Evolutionary conservation across 2,329 filamentous ascomycete genomes (phyloP).

Genomic region (Diplodia sapinea): DNA sequence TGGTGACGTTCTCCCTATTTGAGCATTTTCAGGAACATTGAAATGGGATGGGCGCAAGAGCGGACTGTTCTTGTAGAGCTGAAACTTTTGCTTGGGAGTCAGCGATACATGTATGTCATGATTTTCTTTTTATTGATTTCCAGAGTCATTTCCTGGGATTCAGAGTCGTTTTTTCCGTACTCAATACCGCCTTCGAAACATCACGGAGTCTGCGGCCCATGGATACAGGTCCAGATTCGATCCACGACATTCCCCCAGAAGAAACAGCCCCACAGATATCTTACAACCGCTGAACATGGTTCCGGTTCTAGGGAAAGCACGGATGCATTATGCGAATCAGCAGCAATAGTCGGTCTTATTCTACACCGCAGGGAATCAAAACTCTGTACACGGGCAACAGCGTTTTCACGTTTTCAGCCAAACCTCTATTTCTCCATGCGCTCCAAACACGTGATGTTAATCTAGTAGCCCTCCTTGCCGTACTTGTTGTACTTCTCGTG

Average conservation of each 20-base stretch:
- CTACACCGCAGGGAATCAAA: slow-evolving; percentile 30
- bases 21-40: not conserved
- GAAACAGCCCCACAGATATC: not conserved
- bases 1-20: not conserved
- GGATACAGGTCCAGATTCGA: not conserved
- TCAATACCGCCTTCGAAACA: not conserved
- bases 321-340: not conserved
- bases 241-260: not conserved
- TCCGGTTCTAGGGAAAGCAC: not conserved
- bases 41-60: not conserved
- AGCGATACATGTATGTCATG: too few relatives aligned
- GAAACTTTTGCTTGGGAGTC: too few relatives aligned
- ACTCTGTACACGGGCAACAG: slow-evolving; percentile 29
- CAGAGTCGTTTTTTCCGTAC: too few relatives aligned
- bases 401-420: slow-evolving; percentile 1
- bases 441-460: not conserved
- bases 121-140: too few relatives aligned
- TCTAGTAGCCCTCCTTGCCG: slow-evolving; percentile 89
- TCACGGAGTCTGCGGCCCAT: not conserved
- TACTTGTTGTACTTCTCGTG: slow-evolving; percentile 99
- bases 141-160: too few relatives aligned
- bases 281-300: not conserved
- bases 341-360: slow-evolving; percentile 23
- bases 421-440: slow-evolving; percentile 12
- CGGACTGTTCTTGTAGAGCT: too few relatives aligned